A percentile compares a stretch with the other conserved stretches of the same genome.
phyloP scores from a whole-genome alignment of 257 asterid species.

The Lantana camara region DNA sequence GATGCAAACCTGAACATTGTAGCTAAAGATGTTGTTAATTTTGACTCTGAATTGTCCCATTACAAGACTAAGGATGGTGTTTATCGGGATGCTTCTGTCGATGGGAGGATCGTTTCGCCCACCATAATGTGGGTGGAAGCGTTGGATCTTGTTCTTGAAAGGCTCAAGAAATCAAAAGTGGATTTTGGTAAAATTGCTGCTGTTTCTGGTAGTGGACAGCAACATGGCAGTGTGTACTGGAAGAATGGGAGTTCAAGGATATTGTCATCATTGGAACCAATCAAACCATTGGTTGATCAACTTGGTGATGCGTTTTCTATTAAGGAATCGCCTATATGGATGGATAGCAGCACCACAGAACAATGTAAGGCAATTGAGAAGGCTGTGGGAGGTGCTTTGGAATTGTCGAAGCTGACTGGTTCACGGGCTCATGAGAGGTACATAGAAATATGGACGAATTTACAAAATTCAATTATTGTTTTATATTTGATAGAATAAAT shows the following conservation, averaged over 20 bases:
- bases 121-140: conserved; percentile 98
- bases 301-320: conserved; percentile 69
- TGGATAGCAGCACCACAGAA: conserved; percentile 90
- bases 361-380: conserved; percentile 82
- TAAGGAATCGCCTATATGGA: conserved; percentile 91
- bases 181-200: conserved; percentile 73
- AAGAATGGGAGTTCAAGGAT: conserved; percentile 61
- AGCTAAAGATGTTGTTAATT: conserved; percentile 69
- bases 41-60: conserved; percentile 78
- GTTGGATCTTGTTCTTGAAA: conserved; percentile 65
- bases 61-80: conserved; percentile 92
- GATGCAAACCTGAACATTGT: conserved; percentile 74
- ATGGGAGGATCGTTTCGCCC: conserved; percentile 91
- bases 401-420: conserved; percentile 80
- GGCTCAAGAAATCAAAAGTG: conserved; percentile 61
- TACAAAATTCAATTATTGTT: too few relatives aligned
- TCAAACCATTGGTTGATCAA: conserved; percentile 54
- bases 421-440: conserved; percentile 88
- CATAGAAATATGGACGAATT: too few relatives aligned
- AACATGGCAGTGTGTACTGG: conserved; percentile 98
- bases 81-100: conserved; percentile 55
- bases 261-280: conserved; percentile 61
- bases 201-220: conserved; percentile 97
- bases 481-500: too few relatives aligned
- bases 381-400: conserved; percentile 83